phyloP scores from a whole-genome alignment of 257 asterid genomes.

The Solanum bukasovii region DNA sequence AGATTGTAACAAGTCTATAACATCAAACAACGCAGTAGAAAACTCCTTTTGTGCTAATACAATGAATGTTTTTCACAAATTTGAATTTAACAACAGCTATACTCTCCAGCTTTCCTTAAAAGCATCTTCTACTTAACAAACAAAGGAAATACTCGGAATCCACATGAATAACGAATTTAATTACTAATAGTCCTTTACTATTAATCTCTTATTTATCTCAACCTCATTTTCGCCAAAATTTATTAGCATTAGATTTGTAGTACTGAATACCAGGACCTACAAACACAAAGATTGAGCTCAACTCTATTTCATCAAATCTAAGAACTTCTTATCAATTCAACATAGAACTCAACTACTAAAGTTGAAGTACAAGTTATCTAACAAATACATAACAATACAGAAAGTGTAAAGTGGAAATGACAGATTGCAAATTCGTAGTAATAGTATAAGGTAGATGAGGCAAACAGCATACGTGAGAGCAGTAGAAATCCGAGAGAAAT shows the following conservation, averaged over 20 bases:
- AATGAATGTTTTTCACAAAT: neutral
- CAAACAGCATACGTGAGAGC: constrained; percentile 28
- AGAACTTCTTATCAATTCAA: neutral
- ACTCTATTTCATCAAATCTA: neutral
- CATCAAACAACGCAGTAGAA: neutral
- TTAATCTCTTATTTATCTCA: neutral
- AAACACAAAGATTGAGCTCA: neutral
- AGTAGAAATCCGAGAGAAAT: constrained; percentile 60
- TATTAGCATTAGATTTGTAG: neutral
- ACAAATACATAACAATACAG: neutral
- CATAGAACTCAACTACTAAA: neutral
- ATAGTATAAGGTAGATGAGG: neutral
- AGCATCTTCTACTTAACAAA: neutral
- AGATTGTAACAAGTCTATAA: neutral
- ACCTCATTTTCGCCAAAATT: neutral
- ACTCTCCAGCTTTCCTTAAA: neutral
- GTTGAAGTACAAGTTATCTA: neutral
- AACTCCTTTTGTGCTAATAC: neutral
- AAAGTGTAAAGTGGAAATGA: neutral
- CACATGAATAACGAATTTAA: neutral
- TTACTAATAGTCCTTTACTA: neutral
- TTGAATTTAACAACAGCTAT: neutral
- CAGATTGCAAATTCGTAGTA: neutral
- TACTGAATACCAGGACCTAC: neutral
- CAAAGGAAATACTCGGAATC: neutral